phyloP scores from a whole-genome alignment of 2,329 filamentous ascomycete genomes.

The Chaetomium sp. region DNA sequence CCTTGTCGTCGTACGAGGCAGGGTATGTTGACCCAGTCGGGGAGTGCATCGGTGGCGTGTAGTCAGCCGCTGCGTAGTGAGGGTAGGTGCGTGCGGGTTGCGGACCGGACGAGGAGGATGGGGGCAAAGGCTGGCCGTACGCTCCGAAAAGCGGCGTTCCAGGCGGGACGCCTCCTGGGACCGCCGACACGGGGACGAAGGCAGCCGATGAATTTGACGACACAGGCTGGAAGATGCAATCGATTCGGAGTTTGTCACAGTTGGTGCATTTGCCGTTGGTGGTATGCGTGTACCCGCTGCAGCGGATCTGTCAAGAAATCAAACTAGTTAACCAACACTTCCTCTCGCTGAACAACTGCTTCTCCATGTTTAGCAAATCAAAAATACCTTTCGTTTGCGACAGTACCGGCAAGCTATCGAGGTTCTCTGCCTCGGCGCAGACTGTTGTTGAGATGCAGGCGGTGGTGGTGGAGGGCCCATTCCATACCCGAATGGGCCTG shows the following conservation, averaged over 20 bases:
- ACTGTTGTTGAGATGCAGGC: slow-evolving; percentile 38
- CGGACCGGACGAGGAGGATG: slow-evolving; percentile 11
- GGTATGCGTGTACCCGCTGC: slow-evolving; percentile 54
- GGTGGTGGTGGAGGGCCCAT: slow-evolving; percentile 15
- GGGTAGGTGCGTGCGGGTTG: slow-evolving; percentile 18
- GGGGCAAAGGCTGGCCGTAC: slow-evolving; percentile 48
- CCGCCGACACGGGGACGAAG: slow-evolving; percentile 52
- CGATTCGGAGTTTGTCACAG: slow-evolving; percentile 55
- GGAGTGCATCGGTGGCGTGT: slow-evolving; percentile 28
- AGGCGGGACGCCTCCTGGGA: slow-evolving; percentile 51
- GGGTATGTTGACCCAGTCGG: slow-evolving; percentile 29
- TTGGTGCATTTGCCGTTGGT: slow-evolving; percentile 55
- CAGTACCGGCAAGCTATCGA: slow-evolving; percentile 57
- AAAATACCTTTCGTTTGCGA: slow-evolving; percentile 52
- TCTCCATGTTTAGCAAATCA: background rate
- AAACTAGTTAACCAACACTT: slow-evolving; percentile 20
- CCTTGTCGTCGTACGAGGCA: slow-evolving; percentile 34
- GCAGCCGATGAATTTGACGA: slow-evolving; percentile 50
- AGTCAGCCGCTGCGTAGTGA: slow-evolving; percentile 17
- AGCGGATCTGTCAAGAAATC: slow-evolving; percentile 43
- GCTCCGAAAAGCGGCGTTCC: slow-evolving; percentile 52
- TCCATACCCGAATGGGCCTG: slow-evolving; percentile 19
- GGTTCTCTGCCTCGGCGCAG: slow-evolving; percentile 51
- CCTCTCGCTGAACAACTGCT: background rate
- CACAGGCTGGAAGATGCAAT: slow-evolving; percentile 56